Percentiles rank a stretch among this genome's conserved stretches.
Conservation (phyloP, 1,284 basidiomycete species). For the Trichosporon sp. region DNA sequence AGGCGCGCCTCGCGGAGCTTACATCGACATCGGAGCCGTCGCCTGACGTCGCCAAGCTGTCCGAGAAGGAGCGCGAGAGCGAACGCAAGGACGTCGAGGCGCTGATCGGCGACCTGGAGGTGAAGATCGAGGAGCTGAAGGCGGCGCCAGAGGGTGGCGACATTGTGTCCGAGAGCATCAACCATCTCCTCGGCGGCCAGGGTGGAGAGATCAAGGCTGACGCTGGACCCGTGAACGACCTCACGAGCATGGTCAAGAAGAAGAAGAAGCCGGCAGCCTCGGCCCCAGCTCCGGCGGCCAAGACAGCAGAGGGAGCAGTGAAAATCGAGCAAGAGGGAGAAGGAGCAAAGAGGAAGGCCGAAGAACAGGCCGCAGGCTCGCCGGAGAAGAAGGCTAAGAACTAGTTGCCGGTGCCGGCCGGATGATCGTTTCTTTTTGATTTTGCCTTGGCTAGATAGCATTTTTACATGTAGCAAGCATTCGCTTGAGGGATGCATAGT, state of each 20-base stretch:
- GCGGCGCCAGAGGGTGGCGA: slow-evolving; percentile 59
- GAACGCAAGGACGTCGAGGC: slow-evolving; percentile 71
- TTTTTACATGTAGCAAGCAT: not conserved
- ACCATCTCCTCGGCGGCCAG: slow-evolving; percentile 52
- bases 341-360: not conserved
- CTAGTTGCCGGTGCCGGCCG: not conserved
- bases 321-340: too few relatives aligned
- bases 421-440: not conserved
- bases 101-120: slow-evolving; percentile 69
- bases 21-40: slow-evolving; percentile 35
- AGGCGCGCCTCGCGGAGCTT: slow-evolving; percentile 62
- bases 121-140: slow-evolving; percentile 86
- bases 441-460: not conserved
- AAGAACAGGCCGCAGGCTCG: not conserved
- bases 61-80: slow-evolving; percentile 60
- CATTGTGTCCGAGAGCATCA: slow-evolving; percentile 46
- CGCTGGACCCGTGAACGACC: slow-evolving; percentile 61
- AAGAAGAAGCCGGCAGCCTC: slow-evolving; percentile 50
- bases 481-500: not conserved
- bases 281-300: not conserved
- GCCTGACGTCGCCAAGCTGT: slow-evolving; percentile 50
- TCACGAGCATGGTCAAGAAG: slow-evolving; percentile 75
- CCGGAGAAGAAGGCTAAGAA: slow-evolving; percentile 4
- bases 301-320: not conserved
- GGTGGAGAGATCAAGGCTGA: slow-evolving; percentile 31